These are phyloP conservation scores for Pseudohalonectria lignicola DNA, from an alignment of 2,329 filamentous ascomycete genomes.

Conservation along the genomic window DNA sequence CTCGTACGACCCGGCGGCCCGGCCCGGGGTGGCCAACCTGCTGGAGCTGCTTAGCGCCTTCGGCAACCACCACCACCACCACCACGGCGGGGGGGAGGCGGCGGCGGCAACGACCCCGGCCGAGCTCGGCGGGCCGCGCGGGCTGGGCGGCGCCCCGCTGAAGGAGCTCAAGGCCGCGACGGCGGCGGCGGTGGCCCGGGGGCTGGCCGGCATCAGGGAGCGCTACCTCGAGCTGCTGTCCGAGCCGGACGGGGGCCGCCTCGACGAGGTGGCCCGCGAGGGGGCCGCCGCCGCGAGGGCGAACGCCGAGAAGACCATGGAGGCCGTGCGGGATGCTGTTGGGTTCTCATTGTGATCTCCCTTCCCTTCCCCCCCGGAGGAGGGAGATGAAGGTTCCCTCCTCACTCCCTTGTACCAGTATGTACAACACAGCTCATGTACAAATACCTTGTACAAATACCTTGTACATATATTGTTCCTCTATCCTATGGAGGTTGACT, in stretches of 20 bases:
- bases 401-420: no score
- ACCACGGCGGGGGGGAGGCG: conserved; percentile 22
- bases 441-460: no score
- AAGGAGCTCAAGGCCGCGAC: conserved; percentile 54
- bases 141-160: conserved; percentile 30
- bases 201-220: conserved; percentile 42
- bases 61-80: no score
- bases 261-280: conserved; percentile 41
- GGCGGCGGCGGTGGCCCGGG: conserved; percentile 41
- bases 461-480: background rate
- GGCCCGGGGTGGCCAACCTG: conserved; percentile 83
- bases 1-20: conserved; percentile 55
- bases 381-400: no score
- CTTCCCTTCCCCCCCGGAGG: no score
- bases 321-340: conserved; percentile 35
- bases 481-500: background rate
- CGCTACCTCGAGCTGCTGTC: conserved; percentile 41
- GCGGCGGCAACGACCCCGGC: conserved; percentile 23
- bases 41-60: conserved; percentile 70
- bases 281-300: conserved; percentile 50
- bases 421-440: no score
- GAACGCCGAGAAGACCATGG: conserved; percentile 50
- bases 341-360: conserved; percentile 34
- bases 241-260: conserved; percentile 16
- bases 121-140: conserved; percentile 16